Conservation (phyloP, 2,329 filamentous ascomycete genomes). For the Trichoderma lentiforme region DNA sequence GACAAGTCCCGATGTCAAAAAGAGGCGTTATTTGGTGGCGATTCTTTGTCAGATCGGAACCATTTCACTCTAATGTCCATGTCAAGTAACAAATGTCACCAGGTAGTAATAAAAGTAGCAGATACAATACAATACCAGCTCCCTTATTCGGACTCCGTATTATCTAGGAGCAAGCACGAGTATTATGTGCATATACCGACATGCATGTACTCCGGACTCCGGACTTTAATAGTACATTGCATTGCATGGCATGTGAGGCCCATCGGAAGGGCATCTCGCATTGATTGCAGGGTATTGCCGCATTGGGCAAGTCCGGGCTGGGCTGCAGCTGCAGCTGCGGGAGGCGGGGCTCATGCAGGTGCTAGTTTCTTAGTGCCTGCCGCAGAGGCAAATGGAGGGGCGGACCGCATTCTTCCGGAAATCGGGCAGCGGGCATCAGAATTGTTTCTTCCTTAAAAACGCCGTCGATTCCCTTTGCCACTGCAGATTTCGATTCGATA, state of each 20-base stretch:
- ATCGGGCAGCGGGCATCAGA: constrained; percentile 9
- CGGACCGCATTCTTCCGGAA: constrained; percentile 21
- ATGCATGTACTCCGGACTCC: neutral
- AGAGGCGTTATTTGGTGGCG: neutral
- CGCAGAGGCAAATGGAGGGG: neutral
- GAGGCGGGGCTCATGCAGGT: constrained; percentile 21
- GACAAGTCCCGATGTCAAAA: neutral
- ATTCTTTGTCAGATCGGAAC: neutral
- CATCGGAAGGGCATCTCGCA: neutral
- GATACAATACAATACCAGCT: neutral
- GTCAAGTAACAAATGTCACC: neutral
- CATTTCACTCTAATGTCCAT: neutral
- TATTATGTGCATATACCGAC: neutral
- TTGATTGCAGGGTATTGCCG: constrained; percentile 4
- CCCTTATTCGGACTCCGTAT: neutral
- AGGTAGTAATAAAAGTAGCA: neutral
- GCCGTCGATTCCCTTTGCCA: neutral
- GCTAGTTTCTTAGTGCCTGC: neutral
- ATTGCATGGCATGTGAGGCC: neutral
- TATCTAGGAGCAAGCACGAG: neutral
- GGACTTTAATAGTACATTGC: neutral
- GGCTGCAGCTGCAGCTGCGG: constrained; percentile 19
- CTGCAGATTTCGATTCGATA: neutral
- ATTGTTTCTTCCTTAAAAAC: neutral
- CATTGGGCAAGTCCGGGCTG: constrained; percentile 24